Evolutionary conservation across 1,284 basidiomycete species (phyloP).

Genomic region (Heterobasidion parviporum): DNA sequence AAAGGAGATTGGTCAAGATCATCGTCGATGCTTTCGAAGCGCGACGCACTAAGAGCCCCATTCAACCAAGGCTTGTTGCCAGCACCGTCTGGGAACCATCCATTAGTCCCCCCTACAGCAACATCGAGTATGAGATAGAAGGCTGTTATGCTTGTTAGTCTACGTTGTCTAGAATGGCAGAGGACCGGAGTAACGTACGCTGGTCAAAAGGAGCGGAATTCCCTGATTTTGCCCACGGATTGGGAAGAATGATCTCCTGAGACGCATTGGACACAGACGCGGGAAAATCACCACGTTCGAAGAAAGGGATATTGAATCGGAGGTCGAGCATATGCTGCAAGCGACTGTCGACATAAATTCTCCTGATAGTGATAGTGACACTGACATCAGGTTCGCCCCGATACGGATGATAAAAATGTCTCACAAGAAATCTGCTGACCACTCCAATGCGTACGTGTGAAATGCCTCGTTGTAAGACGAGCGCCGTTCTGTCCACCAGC

Average conservation of each 20-base stretch:
- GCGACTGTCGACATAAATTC: slow-evolving; percentile 71
- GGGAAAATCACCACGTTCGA: slow-evolving; percentile 72
- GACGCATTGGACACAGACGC: slow-evolving; percentile 63
- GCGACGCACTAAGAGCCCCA: slow-evolving; percentile 37
- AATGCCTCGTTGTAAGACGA: slow-evolving; percentile 61
- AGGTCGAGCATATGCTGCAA: slow-evolving; percentile 61
- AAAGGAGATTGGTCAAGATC: not conserved
- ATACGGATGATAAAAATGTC: slow-evolving; percentile 8
- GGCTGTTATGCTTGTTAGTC: slow-evolving; percentile 20
- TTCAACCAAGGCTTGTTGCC: slow-evolving; percentile 76
- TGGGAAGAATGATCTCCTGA: slow-evolving; percentile 50
- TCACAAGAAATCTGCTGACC: slow-evolving; percentile 69
- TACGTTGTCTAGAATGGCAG: not conserved
- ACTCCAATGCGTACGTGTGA: slow-evolving; percentile 77
- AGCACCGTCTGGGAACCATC: slow-evolving; percentile 75
- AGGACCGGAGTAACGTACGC: slow-evolving; percentile 32
- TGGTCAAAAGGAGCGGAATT: slow-evolving; percentile 81
- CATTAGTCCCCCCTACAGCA: slow-evolving; percentile 75
- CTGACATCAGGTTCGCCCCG: too few relatives aligned
- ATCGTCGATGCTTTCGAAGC: not conserved
- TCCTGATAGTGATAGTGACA: slow-evolving; percentile 25
- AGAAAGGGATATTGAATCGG: slow-evolving; percentile 66
- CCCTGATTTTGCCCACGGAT: slow-evolving; percentile 56
- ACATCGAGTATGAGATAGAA: slow-evolving; percentile 77
- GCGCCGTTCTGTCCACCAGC: slow-evolving; percentile 65